phyloP scores from a whole-genome alignment of 2,329 filamentous ascomycete genomes.

The Arthrobotrys sinensis region DNA sequence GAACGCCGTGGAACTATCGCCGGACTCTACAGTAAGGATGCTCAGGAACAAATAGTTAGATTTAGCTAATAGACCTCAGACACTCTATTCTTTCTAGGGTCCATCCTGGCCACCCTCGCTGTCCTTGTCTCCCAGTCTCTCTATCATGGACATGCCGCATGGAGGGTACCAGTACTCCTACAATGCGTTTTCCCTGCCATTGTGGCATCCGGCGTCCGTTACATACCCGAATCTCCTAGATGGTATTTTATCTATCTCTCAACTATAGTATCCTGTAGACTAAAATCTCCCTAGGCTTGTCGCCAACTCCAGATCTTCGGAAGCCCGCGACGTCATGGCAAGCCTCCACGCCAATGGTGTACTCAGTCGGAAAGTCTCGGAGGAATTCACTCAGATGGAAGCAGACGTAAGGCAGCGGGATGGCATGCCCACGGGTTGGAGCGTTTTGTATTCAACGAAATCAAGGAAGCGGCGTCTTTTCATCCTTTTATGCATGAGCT shows the following conservation, averaged over 20 bases:
- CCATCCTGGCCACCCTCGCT: constrained; percentile 67
- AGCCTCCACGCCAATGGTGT: constrained; percentile 74
- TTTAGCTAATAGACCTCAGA: constrained; percentile 52
- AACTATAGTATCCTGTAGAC: background rate
- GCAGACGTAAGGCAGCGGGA: constrained; percentile 42
- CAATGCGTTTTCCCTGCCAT: constrained; percentile 70
- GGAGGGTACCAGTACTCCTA: constrained; percentile 75
- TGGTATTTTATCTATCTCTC: constrained; percentile 73
- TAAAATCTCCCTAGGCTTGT: constrained; percentile 28
- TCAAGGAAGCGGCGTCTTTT: constrained; percentile 66
- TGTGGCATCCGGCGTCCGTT: constrained; percentile 71
- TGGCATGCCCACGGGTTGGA: constrained; percentile 39
- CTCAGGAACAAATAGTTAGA: background rate
- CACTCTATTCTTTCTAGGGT: constrained; percentile 71
- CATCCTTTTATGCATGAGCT: constrained; percentile 72
- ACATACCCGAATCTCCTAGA: constrained; percentile 76
- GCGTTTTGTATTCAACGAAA: constrained; percentile 64
- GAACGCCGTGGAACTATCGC: constrained; percentile 75
- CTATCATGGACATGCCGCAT: constrained; percentile 69
- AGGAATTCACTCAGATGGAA: constrained; percentile 55
- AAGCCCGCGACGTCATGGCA: constrained; percentile 73
- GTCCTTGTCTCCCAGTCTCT: constrained; percentile 70
- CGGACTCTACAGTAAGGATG: constrained; percentile 70
- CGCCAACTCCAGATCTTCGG: constrained; percentile 61
- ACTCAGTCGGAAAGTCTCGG: constrained; percentile 35